Base-by-base conservation (phyloP, 768 basidiomycete species). In the Naematelia aurantialba region DNA sequence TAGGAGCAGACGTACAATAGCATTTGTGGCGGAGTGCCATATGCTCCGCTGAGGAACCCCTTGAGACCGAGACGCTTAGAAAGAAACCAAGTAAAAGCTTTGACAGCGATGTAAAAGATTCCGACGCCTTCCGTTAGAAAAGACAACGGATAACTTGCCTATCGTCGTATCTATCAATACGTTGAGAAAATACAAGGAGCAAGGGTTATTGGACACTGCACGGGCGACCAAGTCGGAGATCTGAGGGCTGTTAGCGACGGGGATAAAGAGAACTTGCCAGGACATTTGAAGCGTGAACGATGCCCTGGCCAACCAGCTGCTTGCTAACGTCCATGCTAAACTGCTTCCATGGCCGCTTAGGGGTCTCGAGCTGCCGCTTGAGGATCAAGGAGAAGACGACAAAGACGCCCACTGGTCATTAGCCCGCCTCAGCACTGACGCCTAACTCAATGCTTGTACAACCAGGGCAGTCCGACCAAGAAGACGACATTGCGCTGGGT, bases 311-410 rank as follows among this genome's bases (percentile, higher is more conserved):
- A 13, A 88, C 82, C 55, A 96, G 79, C 80, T 97, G 93, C 76
- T 96, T 96, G 1, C 86, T 87, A 3, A 96, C 88, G 69, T 96
- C 92, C 75, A 89, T 91, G n/a, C 88, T 73, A 91, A 94, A 98
- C 79, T 96, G 94, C 67, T 83, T 81, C 94, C 94, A 98, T 19
- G 86, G 88, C 26, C 94, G 84, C 74, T 86, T 89, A 14, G 85
- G 86, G 25, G 82, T 80, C 79, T 98, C 94, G 65, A 89, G 81
- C 57, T 93, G 88, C 57, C 94, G 82, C 75, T 98, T 98, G 71
- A 86, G 85, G 3, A 97, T 83, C 48, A 97, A 81, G 1, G 90
- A 91, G 17, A 85, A 80, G 29, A 97, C 82, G n/a, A 94, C 92
- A 27, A 97, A 78, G 17, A 91, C 76, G n/a, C 91, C 94, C 87